Conservation (phyloP, 805 yeast genomes). For the Starmerella floricola region DNA sequence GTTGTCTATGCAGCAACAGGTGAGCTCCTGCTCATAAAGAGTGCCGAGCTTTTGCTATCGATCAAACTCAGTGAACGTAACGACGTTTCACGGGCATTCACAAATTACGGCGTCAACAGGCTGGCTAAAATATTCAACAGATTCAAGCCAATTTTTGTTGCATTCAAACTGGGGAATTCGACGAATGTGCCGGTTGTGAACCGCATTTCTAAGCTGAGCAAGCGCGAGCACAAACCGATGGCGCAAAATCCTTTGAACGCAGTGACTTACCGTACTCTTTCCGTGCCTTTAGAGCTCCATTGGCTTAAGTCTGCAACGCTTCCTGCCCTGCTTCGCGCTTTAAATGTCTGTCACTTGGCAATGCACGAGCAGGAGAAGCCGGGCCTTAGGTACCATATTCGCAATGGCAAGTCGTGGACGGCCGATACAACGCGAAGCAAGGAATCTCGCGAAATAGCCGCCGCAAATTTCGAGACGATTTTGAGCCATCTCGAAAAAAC, state of each 20-base stretch:
- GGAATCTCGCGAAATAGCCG: background rate
- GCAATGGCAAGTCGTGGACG: constrained; percentile 4
- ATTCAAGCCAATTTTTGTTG: constrained; percentile 1
- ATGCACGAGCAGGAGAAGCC: background rate
- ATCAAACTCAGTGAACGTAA: background rate
- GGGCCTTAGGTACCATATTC: background rate
- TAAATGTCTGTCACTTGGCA: background rate
- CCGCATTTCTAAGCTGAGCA: constrained; percentile 1
- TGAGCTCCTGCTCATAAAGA: background rate
- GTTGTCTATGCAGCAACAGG: background rate
- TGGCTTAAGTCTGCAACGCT: background rate
- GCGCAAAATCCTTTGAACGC: background rate
- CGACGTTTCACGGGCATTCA: background rate
- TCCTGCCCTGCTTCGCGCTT: background rate
- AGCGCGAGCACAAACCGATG: background rate
- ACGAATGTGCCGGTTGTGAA: background rate
- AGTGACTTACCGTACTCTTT: background rate
- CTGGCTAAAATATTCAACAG: constrained; percentile 5
- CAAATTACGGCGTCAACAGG: background rate
- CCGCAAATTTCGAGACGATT: background rate
- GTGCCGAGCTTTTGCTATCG: background rate
- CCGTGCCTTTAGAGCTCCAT: background rate
- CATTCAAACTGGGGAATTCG: background rate
- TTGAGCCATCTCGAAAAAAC: background rate
- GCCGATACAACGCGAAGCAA: background rate